Base-by-base conservation (phyloP, 2,329 filamentous ascomycete species). In the Thelonectria rubi region DNA sequence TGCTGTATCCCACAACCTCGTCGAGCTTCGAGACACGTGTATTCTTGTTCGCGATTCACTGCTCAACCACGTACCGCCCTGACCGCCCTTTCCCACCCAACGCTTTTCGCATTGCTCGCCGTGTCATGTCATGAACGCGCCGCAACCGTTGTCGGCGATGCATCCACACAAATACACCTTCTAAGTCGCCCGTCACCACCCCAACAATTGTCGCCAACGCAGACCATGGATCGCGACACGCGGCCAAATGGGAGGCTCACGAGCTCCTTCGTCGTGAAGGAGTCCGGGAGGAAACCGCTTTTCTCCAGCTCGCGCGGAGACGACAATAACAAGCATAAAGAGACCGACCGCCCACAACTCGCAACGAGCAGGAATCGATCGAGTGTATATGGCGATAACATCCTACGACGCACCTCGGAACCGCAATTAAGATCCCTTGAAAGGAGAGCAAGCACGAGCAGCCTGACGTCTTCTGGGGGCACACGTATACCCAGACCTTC, bases 241-340 rank as follows among this genome's bases (percentile, higher is more conserved):
- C 66, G 71, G 45, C 62, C 58, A 26, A 64, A 53, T 47, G 65
- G 58, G 30, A 61, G 67, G 43, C 63, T 69, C 14, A 40, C 65
- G 37, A 72, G 68, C 15, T 66, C 72, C 37, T 72, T 81, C 10
- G 65, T 75, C 8, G 78, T 81, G 53, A 78, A 75, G 66, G 74
- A 78, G 52, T 75, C 76, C 6, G 78, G 76, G n/a, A 74, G 79
- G 39, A 79, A 75, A 67, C 78, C 78, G 50, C 66, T 82, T 14
- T 82, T 82, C 57, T 55, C 69, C 32, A 67, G 59, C 51, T 69
- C 60, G 62, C 48, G 67, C 64, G 58, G 68, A 34, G 67, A 64
- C 15, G 65, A 61, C 48, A 49, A 49, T 47, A 51, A 55, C 50
- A 53, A 60, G 48, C 40, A 48, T 42, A 70, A 68, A 21, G 67